A percentile compares a stretch with the other conserved stretches of the same genome.
phyloP scores from a whole-genome alignment of 257 asterid genomes.

The Leptodermis oblonga region DNA sequence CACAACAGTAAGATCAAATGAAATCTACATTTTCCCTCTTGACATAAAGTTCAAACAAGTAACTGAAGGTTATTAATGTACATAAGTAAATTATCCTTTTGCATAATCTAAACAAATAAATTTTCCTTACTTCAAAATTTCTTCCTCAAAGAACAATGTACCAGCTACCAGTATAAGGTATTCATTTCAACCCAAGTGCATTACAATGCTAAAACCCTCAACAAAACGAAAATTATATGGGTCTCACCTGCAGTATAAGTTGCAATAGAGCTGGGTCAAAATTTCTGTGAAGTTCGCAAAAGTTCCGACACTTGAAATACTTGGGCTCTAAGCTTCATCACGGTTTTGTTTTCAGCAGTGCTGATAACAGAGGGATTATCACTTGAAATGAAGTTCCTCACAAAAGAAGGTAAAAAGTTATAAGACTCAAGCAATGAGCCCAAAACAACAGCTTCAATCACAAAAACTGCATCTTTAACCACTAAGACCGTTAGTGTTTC shows the following conservation, averaged over 20 bases:
- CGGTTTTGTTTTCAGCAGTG: conserved; percentile 63
- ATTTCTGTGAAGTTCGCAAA: conserved; percentile 62
- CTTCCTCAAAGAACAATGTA: not conserved
- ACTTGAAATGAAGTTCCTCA: conserved; percentile 51
- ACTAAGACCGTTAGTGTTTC: conserved; percentile 71
- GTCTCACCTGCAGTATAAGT: conserved; percentile 80
- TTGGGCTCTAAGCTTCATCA: conserved; percentile 88
- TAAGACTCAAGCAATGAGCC: conserved; percentile 76
- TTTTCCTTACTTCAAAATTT: not conserved
- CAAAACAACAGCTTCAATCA: conserved; percentile 75
- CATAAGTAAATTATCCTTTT: not conserved
- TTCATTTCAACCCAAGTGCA: conserved; percentile 9
- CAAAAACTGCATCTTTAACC: conserved; percentile 81
- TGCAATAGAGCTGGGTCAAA: conserved; percentile 82
- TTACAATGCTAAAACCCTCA: not conserved
- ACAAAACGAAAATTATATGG: not conserved
- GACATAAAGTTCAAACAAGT: not conserved
- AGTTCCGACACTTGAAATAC: conserved; percentile 85
- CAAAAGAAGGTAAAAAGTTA: conserved; percentile 46
- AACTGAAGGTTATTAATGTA: not conserved
- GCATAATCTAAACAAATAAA: not conserved
- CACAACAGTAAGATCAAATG: not conserved
- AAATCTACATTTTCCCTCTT: not conserved
- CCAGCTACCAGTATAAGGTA: not conserved
- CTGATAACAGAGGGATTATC: conserved; percentile 52